Conservation (phyloP, 371 early-diverging fungal species). For the Rhizopus sp. region DNA sequence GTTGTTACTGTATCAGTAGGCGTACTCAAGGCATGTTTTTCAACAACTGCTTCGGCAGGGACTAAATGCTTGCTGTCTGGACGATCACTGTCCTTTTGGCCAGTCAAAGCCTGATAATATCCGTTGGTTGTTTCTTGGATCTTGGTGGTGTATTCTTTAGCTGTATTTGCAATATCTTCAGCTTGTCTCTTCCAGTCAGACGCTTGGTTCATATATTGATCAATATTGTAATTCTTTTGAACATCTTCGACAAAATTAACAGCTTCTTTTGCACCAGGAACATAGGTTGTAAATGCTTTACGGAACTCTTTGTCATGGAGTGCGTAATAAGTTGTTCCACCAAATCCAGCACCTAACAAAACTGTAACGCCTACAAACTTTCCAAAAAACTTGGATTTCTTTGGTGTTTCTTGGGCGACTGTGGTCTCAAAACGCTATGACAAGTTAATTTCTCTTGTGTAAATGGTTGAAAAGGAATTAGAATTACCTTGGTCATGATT, state of each 20-base stretch:
- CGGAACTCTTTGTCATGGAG: constrained; percentile 15
- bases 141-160: constrained; percentile 14
- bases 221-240: constrained; percentile 12
- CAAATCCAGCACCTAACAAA: constrained; percentile 13
- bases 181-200: constrained; percentile 15
- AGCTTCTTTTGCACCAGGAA: constrained; percentile 21
- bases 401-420: constrained; percentile 5
- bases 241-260: constrained; percentile 18
- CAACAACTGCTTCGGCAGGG: neutral
- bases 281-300: constrained; percentile 16
- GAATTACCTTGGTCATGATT: constrained; percentile 11
- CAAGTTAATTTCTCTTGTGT: neutral
- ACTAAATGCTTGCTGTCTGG: constrained; percentile 5
- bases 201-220: constrained; percentile 15
- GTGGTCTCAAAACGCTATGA: constrained; percentile 23
- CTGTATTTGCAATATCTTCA: constrained; percentile 14
- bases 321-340: constrained; percentile 24
- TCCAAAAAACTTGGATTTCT: constrained; percentile 3
- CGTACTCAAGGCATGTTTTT: constrained; percentile 8
- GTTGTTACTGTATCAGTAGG: constrained; percentile 17
- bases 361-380: constrained; percentile 11
- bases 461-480: neutral
- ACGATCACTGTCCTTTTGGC: constrained; percentile 14
- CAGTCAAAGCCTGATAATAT: constrained; percentile 29
- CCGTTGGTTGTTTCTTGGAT: constrained; percentile 20